Evolutionary conservation across 129 eudicot genomes (phyloP).

Genomic region (Ambrosia artemisiifolia): DNA sequence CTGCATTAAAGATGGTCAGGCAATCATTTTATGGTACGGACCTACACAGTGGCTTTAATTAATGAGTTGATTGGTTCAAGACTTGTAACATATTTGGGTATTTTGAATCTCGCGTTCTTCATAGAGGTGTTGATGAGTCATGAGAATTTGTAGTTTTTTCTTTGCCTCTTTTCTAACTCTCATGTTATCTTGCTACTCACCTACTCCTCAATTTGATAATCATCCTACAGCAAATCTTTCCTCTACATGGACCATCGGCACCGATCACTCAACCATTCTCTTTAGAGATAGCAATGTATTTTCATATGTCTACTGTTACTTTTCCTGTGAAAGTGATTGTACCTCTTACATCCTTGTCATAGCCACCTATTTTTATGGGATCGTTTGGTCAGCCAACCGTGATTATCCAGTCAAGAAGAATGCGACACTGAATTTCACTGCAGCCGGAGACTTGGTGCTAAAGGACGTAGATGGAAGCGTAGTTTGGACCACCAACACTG

Average conservation of each 20-base stretch:
- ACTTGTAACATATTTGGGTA: too few species aligned
- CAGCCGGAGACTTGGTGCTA: constrained; percentile 28
- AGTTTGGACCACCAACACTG: constrained; percentile 34
- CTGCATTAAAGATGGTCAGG: too few species aligned
- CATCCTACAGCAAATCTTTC: constrained; percentile 1
- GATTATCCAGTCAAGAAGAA: constrained; percentile 7
- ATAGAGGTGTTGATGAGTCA: neutral
- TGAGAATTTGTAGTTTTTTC: neutral
- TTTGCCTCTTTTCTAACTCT: neutral
- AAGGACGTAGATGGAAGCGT: constrained; percentile 13
- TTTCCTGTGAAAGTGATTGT: neutral
- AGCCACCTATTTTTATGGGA: neutral
- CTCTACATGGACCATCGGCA: neutral
- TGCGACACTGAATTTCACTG: constrained; percentile 12
- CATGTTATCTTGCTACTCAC: neutral
- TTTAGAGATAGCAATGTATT: neutral
- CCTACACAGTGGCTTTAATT: too few species aligned
- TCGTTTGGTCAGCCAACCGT: constrained; percentile 36
- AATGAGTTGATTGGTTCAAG: too few species aligned
- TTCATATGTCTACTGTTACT: constrained; percentile 4
- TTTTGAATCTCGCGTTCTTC: too few species aligned
- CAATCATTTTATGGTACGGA: too few species aligned
- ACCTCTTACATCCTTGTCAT: neutral
- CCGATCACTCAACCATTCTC: neutral
- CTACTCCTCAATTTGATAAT: neutral